A percentile compares a stretch with the other conserved stretches of the same genome.
Conservation (phyloP, 805 yeast genomes). For the Spathaspora passalidarum region DNA sequence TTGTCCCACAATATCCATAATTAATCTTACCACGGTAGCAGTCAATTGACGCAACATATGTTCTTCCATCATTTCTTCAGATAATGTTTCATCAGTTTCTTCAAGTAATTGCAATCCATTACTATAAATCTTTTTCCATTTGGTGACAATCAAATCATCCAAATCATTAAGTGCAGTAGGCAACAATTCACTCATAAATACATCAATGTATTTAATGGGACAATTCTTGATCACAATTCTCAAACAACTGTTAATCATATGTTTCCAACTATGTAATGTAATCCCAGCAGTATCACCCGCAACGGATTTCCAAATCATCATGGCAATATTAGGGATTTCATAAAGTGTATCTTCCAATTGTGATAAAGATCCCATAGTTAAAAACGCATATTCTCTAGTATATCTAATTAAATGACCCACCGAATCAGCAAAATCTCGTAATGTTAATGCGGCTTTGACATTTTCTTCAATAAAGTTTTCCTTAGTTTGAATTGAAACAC, state of each 20-base stretch:
- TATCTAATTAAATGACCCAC: constrained; percentile 95
- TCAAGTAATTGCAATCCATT: constrained; percentile 56
- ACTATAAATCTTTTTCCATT: constrained; percentile 69
- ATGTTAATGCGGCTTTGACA: constrained; percentile 88
- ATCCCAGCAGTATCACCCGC: constrained; percentile 85
- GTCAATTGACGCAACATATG: constrained; percentile 90
- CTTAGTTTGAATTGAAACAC: constrained; percentile 89
- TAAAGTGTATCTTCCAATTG: constrained; percentile 87
- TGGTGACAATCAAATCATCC: constrained; percentile 67
- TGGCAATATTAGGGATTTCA: constrained; percentile 79
- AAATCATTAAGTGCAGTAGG: constrained; percentile 74
- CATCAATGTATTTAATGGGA: constrained; percentile 64
- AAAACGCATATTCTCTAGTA: constrained; percentile 91
- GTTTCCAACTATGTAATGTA: constrained; percentile 95
- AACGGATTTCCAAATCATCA: constrained; percentile 76
- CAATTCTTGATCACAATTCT: constrained; percentile 86
- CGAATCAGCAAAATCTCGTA: constrained; percentile 95
- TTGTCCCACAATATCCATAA: constrained; percentile 88
- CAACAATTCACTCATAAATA: constrained; percentile 72
- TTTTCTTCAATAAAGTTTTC: constrained; percentile 94
- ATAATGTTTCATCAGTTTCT: constrained; percentile 74
- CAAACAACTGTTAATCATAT: constrained; percentile 85
- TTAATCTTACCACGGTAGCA: constrained; percentile 80
- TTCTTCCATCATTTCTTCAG: constrained; percentile 99
- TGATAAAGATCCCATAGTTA: constrained; percentile 85